A percentile compares a stretch with the other conserved stretches of the same genome.
Conservation (phyloP, 345 rosid species). For the Arabidopsis suecica region DNA sequence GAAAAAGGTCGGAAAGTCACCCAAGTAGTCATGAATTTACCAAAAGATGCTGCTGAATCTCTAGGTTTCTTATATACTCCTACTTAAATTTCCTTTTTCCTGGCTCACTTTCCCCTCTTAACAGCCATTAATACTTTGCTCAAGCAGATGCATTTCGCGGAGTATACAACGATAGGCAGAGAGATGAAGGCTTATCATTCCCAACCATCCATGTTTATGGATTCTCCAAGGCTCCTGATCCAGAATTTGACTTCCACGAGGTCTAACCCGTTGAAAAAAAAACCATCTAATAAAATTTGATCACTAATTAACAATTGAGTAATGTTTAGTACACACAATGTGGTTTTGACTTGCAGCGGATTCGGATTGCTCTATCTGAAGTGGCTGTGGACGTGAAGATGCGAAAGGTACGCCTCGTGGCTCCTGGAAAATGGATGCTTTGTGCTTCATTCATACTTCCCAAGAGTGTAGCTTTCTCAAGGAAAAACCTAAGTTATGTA, state of each 20-base stretch:
- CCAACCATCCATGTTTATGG: constrained; percentile 90
- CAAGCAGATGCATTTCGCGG: constrained; percentile 79
- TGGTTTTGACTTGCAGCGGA: constrained; percentile 58
- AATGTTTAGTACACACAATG: neutral
- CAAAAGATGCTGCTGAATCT: constrained; percentile 81
- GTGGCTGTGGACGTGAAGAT: constrained; percentile 79
- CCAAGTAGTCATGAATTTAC: constrained; percentile 88
- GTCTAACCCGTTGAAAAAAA: constrained; percentile 42
- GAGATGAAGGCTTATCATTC: constrained; percentile 48
- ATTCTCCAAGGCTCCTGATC: constrained; percentile 91
- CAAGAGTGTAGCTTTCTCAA: constrained; percentile 67
- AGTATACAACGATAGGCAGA: constrained; percentile 55
- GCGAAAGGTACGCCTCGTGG: constrained; percentile 75
- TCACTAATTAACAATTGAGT: neutral
- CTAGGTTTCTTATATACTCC: constrained; percentile 53
- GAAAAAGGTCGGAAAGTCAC: constrained; percentile 70
- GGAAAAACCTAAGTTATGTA: constrained; percentile 5
- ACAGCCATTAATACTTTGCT: neutral
- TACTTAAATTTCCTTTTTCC: neutral
- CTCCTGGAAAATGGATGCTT: constrained; percentile 95
- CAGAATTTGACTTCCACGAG: constrained; percentile 93
- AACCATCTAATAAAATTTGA: neutral
- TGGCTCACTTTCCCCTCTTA: neutral
- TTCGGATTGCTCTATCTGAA: constrained; percentile 70
- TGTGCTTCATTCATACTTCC: constrained; percentile 87